phyloP scores from a whole-genome alignment of 2,329 filamentous ascomycete species.

The Exophiala dermatitidis region DNA sequence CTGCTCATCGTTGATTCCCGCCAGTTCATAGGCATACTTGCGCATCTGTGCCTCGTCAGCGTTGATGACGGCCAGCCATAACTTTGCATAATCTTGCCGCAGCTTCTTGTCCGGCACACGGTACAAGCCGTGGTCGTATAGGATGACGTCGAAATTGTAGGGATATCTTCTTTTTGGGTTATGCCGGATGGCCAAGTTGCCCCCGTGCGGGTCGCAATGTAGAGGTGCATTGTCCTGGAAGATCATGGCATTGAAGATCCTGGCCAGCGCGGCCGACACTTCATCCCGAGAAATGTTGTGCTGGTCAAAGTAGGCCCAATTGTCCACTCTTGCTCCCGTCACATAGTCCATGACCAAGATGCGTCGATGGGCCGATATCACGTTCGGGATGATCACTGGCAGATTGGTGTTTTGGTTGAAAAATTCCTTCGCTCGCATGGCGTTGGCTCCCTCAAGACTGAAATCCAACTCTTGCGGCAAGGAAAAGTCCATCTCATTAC shows the following conservation, averaged over 20 bases:
- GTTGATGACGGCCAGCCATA: conserved; percentile 94
- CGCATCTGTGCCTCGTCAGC: conserved; percentile 81
- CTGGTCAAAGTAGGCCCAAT: conserved; percentile 75
- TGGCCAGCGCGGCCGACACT: conserved; percentile 80
- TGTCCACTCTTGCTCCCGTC: conserved; percentile 77
- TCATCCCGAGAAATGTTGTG: conserved; percentile 90
- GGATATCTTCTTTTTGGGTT: conserved; percentile 55
- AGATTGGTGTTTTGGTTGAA: conserved; percentile 66
- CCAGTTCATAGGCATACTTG: conserved; percentile 79
- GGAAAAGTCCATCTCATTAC: conserved; percentile 83
- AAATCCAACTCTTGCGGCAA: conserved; percentile 91
- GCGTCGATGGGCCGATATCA: conserved; percentile 79
- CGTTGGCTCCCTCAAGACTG: conserved; percentile 74
- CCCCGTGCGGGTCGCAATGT: conserved; percentile 94
- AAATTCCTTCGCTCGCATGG: conserved; percentile 68
- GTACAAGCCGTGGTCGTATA: conserved; percentile 96
- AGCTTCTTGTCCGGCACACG: conserved; percentile 76
- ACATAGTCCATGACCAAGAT: conserved; percentile 96
- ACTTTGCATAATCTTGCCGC: conserved; percentile 83
- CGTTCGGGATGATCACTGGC: conserved; percentile 82
- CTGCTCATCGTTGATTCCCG: conserved; percentile 77
- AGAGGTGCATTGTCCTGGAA: conserved; percentile 82
- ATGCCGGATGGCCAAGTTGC: conserved; percentile 86
- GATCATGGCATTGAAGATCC: conserved; percentile 99
- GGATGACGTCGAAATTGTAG: conserved; percentile 82